phyloP scores from a whole-genome alignment of 2,329 filamentous ascomycete genomes.

The Pseudogymnoascus sp. region DNA sequence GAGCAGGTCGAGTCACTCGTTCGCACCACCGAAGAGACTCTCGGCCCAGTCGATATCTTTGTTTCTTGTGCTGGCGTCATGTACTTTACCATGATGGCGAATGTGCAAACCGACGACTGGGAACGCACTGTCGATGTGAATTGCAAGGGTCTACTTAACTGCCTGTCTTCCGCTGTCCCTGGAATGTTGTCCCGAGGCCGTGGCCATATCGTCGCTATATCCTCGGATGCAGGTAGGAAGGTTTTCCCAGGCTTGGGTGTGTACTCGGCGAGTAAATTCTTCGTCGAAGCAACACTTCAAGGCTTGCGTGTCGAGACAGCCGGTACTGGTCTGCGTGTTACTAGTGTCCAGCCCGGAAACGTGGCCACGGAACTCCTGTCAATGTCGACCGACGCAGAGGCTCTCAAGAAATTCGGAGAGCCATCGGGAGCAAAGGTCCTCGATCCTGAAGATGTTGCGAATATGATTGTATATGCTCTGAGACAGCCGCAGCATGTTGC shows the following conservation, averaged over 20 bases:
- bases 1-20: constrained; percentile 61
- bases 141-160: constrained; percentile 74
- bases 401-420: constrained; percentile 70
- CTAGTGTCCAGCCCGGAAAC: constrained; percentile 70
- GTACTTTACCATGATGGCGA: constrained; percentile 86
- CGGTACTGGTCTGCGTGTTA: constrained; percentile 64
- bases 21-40: constrained; percentile 46
- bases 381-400: constrained; percentile 70
- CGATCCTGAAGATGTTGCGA: constrained; percentile 65
- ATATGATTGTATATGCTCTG: constrained; percentile 65
- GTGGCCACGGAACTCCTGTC: constrained; percentile 63
- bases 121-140: constrained; percentile 77
- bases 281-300: constrained; percentile 76
- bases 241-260: constrained; percentile 76
- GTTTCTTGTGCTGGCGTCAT: constrained; percentile 76
- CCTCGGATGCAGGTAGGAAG: constrained; percentile 73
- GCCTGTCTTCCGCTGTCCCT: constrained; percentile 61
- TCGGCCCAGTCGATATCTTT: constrained; percentile 71
- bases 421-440: constrained; percentile 68
- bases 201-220: constrained; percentile 73
- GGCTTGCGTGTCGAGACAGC: constrained; percentile 67
- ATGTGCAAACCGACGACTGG: constrained; percentile 66
- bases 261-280: constrained; percentile 79
- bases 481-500: constrained; percentile 67
- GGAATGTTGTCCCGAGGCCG: constrained; percentile 60